Evolutionary conservation across 228 moss, liverwort and hornwort species (phyloP).

Genomic region (Sphagnum magellanicum): DNA sequence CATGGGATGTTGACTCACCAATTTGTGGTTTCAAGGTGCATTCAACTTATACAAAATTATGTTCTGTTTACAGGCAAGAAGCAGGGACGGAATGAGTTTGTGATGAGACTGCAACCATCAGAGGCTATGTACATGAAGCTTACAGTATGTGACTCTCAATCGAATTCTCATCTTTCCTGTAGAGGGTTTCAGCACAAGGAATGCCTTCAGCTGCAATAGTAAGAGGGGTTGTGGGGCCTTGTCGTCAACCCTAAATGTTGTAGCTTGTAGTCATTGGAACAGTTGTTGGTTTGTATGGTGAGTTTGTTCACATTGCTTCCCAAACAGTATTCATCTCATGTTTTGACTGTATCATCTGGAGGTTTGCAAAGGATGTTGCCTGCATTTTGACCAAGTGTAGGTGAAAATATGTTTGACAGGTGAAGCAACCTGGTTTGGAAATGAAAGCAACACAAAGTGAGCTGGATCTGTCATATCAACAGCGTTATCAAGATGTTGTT

Average conservation of each 20-base stretch:
- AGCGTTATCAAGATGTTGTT: conserved; percentile 74
- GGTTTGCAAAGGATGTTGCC: no score
- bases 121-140: conserved; percentile 97
- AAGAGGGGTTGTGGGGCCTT: no score
- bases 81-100: conserved; percentile 87
- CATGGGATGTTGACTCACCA: no score
- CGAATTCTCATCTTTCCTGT: no score
- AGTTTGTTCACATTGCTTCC: not conserved
- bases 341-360: not conserved
- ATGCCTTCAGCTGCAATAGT: no score
- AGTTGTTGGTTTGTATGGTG: no score
- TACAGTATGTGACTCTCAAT: conserved; percentile 35
- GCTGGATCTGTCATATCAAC: conserved; percentile 82
- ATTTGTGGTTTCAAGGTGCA: not conserved
- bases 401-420: conserved; percentile 12
- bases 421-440: conserved; percentile 78
- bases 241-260: no score
- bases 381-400: no score
- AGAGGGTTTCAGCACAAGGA: no score
- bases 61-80: conserved; percentile 38
- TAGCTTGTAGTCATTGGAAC: no score
- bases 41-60: conserved; percentile 1
- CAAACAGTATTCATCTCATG: not conserved
- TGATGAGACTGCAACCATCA: conserved; percentile 80
- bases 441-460: conserved; percentile 87